A percentile compares a stretch with the other conserved stretches of the same genome.
Evolutionary conservation across 345 rosid species (phyloP).

Genomic region (Brassica nigra): DNA sequence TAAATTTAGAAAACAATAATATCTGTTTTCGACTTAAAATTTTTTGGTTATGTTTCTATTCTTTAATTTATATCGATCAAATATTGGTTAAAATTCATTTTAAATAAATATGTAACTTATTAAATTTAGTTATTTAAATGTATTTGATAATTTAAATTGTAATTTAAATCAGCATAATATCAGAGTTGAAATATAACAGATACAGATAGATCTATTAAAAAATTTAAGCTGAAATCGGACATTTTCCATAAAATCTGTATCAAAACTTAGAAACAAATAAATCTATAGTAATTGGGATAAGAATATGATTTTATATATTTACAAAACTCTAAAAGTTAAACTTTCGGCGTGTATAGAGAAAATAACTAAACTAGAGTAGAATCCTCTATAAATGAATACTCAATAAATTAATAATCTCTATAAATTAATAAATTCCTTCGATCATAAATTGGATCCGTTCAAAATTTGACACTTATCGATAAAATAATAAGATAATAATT

Average conservation of each 20-base stretch:
- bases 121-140: background rate
- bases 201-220: background rate
- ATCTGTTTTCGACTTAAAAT: background rate
- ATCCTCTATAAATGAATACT: too few relatives aligned
- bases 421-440: too few relatives aligned
- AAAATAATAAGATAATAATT: too few relatives aligned
- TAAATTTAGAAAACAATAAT: background rate
- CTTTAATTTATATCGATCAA: background rate
- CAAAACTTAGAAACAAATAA: background rate
- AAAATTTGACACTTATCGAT: too few relatives aligned
- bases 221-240: background rate
- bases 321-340: background rate
- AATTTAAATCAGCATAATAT: too few relatives aligned
- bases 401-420: too few relatives aligned
- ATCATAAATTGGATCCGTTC: too few relatives aligned
- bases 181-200: background rate
- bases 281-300: background rate
- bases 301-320: background rate
- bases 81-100: background rate
- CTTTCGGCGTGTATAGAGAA: background rate
- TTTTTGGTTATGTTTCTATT: too few relatives aligned
- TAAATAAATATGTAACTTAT: too few relatives aligned
- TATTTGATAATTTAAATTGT: too few relatives aligned
- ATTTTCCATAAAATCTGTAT: background rate
- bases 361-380: too few relatives aligned